These are phyloP conservation scores for Mycena leptocephala DNA, from an alignment of 768 basidiomycete species.

Conservation along the genomic window DNA sequence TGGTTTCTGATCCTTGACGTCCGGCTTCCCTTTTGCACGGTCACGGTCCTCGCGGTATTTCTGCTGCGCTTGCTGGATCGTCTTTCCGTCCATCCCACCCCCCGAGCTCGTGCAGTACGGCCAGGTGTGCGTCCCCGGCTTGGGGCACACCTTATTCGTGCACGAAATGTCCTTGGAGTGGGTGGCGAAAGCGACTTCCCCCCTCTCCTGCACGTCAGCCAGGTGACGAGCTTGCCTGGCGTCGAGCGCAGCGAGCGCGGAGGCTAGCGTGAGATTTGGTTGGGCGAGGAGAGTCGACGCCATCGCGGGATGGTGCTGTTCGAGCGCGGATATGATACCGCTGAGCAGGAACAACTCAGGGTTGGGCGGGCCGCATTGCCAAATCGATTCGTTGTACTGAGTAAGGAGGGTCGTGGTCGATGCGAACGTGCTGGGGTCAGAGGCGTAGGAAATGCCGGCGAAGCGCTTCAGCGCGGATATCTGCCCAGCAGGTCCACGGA, in stretches of 20 bases:
- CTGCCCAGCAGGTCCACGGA: not conserved
- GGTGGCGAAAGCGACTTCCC: too few relatives aligned
- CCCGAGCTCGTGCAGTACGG: conserved; percentile 6
- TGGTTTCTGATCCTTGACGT: not conserved
- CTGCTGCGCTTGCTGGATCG: not conserved
- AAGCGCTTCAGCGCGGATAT: not conserved
- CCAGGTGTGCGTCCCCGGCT: not conserved
- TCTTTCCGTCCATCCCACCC: conserved; percentile 10
- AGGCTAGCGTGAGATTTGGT: not conserved
- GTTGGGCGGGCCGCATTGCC: not conserved
- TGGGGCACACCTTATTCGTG: not conserved
- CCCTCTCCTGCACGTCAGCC: not conserved
- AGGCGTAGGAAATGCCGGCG: not conserved
- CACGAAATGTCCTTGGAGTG: not conserved
- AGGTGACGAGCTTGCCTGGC: not conserved
- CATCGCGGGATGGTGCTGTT: not conserved
- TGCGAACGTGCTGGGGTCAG: not conserved
- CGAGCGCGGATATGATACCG: not conserved
- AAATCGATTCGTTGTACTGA: not conserved
- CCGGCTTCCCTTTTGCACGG: not conserved
- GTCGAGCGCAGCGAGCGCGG: not conserved
- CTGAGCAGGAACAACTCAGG: not conserved
- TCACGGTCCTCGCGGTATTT: too few relatives aligned
- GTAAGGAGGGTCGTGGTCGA: not conserved
- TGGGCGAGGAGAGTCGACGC: not conserved